phyloP scores from a whole-genome alignment of 192 early-diverging fungal species.

The Coemansia sp. region DNA sequence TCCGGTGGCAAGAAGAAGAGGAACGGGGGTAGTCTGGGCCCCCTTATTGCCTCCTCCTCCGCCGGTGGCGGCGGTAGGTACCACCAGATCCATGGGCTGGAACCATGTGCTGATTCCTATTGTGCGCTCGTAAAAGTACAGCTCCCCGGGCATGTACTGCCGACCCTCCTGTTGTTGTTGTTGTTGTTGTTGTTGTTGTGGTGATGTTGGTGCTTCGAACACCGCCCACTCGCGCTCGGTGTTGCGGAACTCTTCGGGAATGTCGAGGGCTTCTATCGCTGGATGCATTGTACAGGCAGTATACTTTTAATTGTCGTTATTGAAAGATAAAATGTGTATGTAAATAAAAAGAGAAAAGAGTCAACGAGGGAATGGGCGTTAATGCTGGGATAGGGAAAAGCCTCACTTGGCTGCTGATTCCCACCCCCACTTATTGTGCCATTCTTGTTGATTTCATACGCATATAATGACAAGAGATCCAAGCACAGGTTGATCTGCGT shows the following conservation, averaged over 20 bases:
- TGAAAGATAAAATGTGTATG: too few species aligned
- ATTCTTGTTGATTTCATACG: neutral
- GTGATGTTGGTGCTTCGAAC: constrained; percentile 44
- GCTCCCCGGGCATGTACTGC: constrained; percentile 24
- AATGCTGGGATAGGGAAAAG: too few species aligned
- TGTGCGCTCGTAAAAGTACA: constrained; percentile 45
- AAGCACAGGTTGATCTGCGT: too few species aligned
- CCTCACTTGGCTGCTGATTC: too few species aligned
- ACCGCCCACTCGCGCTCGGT: constrained; percentile 44
- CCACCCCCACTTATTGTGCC: neutral
- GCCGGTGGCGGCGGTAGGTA: neutral
- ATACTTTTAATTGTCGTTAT: neutral
- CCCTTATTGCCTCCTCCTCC: too few species aligned
- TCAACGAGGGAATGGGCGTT: neutral
- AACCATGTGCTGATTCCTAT: constrained; percentile 47
- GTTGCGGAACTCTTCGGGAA: neutral
- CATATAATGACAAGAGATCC: neutral
- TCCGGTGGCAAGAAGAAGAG: neutral
- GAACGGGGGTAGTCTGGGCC: too few species aligned
- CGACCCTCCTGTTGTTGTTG: neutral
- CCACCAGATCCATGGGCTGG: constrained; percentile 43
- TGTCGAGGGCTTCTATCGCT: constrained; percentile 7
- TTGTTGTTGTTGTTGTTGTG: too few species aligned
- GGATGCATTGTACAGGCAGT: constrained; percentile 1
- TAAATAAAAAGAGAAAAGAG: neutral